Evolutionary conservation across 2,329 filamentous ascomycete species (phyloP).

Genomic region (Arthrinium phaeospermum): DNA sequence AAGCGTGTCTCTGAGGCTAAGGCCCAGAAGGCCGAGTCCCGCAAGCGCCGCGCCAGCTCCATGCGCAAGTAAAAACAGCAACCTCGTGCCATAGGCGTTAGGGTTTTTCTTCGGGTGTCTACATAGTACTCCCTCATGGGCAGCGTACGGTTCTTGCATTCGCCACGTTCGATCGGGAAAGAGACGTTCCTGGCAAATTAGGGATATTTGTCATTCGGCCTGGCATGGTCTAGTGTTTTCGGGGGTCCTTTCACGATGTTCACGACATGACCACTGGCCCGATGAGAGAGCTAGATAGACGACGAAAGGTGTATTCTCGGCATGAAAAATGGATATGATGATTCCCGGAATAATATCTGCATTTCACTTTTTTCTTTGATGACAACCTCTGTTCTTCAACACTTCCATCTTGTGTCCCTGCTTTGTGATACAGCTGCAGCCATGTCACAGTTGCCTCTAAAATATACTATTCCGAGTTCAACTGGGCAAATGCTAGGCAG

Average conservation of each 20-base stretch:
- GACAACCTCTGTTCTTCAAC: not conserved
- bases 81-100: conserved; percentile 41
- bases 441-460: too few species aligned
- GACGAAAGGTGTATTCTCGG: conserved; percentile 19
- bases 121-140: conserved; percentile 27
- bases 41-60: conserved; percentile 96
- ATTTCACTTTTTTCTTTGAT: conserved; percentile 14
- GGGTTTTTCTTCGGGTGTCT: conserved; percentile 34
- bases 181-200: conserved; percentile 34
- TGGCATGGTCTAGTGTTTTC: conserved; percentile 28
- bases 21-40: conserved; percentile 87
- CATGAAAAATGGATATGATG: conserved; percentile 20
- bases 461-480: not conserved
- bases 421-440: not conserved
- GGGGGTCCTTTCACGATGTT: conserved; percentile 11
- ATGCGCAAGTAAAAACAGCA: conserved; percentile 78
- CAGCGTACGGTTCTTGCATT: conserved; percentile 44
- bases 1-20: conserved; percentile 98
- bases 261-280: conserved; percentile 19
- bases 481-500: too few species aligned
- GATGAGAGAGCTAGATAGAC: conserved; percentile 18
- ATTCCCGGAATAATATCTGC: conserved; percentile 19
- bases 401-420: not conserved
- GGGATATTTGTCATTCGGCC: conserved; percentile 22
- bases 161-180: conserved; percentile 30